Evolutionary conservation across 305 asterid genomes (phyloP), one percentile per base, ranked within the genome.

Genomic region (Lippia alba): DNA sequence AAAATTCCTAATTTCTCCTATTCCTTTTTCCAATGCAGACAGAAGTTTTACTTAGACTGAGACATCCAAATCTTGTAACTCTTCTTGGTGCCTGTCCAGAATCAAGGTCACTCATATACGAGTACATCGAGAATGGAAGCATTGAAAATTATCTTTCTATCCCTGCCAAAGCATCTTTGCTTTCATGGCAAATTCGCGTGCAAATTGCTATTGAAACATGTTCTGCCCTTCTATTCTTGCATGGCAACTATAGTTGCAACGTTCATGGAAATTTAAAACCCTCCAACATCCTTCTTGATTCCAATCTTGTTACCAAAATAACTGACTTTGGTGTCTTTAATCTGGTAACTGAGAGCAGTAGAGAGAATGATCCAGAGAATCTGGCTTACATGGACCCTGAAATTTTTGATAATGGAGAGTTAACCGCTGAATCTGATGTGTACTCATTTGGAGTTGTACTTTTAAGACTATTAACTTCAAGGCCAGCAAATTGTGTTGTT

Each of bases 1-100:
- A 63, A 30, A 18, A 15, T 69, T 40, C 70, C 59, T 77, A 60
- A 72, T 67, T 44, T 76, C 73, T 62, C 51, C 32, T n/a, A n/a
- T 18, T 74, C 51, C 20, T 69, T 64, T 53, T 34, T 70, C 61
- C 55, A 64, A 53, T 70, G 54, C 87, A 94, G 97, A 89, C 67
- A 19, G 92, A 86, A 76, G 74, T 83, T 69, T 66, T 94, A 76
- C 84, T 88, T 59, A 86, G 91, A 76, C 89, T 91, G 78, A 89
- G 99, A 75, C 99, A 94, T 86, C 97, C 97, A 73, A 89, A 94
- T 84, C 89, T 94, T 55, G 94, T 83, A 46, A 78, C 87, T 8
- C 86, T 90, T 54, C 66, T 91, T 30, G 97, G 97, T 12, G 89
- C 89, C 73, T 91, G 99, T 83, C 82, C 86, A 48, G 97, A 90